phyloP scores from a whole-genome alignment of 2,329 filamentous ascomycete genomes.

The Podosphaera xanthii region DNA sequence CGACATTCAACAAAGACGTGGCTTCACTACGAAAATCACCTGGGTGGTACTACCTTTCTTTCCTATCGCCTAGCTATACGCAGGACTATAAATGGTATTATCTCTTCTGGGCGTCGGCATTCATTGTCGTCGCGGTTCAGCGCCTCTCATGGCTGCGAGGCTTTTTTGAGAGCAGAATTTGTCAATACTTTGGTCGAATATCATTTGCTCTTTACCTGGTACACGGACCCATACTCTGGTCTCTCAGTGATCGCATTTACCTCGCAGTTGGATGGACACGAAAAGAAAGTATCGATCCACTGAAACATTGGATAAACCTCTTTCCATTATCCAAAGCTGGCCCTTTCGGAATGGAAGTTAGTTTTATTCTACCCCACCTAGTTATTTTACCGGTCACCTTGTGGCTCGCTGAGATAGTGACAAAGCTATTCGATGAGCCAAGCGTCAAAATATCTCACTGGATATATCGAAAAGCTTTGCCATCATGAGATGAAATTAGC shows the following conservation, averaged over 20 bases:
- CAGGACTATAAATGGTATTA: constrained; percentile 48
- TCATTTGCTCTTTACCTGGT: constrained; percentile 41
- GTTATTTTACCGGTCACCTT: constrained; percentile 36
- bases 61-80: constrained; percentile 40
- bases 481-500: neutral
- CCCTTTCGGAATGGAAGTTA: constrained; percentile 37
- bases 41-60: constrained; percentile 22
- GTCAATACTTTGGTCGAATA: constrained; percentile 38
- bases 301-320: constrained; percentile 34
- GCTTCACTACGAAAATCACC: constrained; percentile 27
- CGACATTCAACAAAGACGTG: constrained; percentile 27
- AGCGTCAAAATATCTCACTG: constrained; percentile 32
- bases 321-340: constrained; percentile 39
- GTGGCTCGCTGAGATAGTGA: constrained; percentile 33
- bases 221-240: constrained; percentile 37
- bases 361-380: constrained; percentile 35
- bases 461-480: constrained; percentile 27
- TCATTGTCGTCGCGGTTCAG: constrained; percentile 31
- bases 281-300: constrained; percentile 22
- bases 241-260: constrained; percentile 39
- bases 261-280: constrained; percentile 32
- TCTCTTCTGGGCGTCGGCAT: constrained; percentile 36
- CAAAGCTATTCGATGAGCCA: constrained; percentile 35
- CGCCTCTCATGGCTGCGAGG: constrained; percentile 33
- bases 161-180: constrained; percentile 35